A percentile compares a stretch with the other conserved stretches of the same genome.
Conservation (phyloP, 2,329 filamentous ascomycete species). For the Fusarium sp. region DNA sequence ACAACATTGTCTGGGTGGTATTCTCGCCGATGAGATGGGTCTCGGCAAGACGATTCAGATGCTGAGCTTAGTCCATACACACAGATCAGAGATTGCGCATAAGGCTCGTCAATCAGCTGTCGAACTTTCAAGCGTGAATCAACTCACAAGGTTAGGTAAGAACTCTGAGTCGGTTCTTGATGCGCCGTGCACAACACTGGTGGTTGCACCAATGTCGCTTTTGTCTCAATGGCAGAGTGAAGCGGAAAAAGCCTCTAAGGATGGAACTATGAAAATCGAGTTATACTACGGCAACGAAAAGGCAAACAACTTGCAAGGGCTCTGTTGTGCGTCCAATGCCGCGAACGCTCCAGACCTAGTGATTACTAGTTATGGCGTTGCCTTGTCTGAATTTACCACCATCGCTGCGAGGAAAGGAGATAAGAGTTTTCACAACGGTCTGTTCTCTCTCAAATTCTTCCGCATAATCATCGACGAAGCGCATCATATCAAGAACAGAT, state of each 20-base stretch:
- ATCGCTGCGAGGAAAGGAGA: slow-evolving; percentile 78
- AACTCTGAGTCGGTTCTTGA: slow-evolving; percentile 70
- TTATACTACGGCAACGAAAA: slow-evolving; percentile 96
- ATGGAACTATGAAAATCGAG: slow-evolving; percentile 85
- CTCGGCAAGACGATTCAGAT: slow-evolving; percentile 99
- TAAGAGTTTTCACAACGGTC: slow-evolving; percentile 75
- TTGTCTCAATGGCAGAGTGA: slow-evolving; percentile 98
- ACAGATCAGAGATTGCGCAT: slow-evolving; percentile 72
- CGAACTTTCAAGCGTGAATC: slow-evolving; percentile 65
- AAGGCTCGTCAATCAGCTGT: slow-evolving; percentile 54
- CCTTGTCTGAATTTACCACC: slow-evolving; percentile 87
- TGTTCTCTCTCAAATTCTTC: slow-evolving; percentile 96
- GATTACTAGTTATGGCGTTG: slow-evolving; percentile 94
- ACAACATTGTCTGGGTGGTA: slow-evolving; percentile 93
- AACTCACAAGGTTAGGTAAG: slow-evolving; percentile 74
- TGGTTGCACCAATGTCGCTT: slow-evolving; percentile 96
- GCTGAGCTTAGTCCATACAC: slow-evolving; percentile 91
- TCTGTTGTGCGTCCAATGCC: slow-evolving; percentile 84
- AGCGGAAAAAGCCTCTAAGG: slow-evolving; percentile 88
- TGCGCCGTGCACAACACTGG: slow-evolving; percentile 91
- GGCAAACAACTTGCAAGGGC: slow-evolving; percentile 79
- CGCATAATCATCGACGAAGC: slow-evolving; percentile 96
- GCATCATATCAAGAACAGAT: slow-evolving; percentile 90
- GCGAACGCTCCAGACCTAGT: slow-evolving; percentile 87
- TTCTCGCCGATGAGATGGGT: slow-evolving; percentile 97